Base-by-base conservation (phyloP, 352 stramenopile genomes). In the Globisporangium uncinulatum region DNA sequence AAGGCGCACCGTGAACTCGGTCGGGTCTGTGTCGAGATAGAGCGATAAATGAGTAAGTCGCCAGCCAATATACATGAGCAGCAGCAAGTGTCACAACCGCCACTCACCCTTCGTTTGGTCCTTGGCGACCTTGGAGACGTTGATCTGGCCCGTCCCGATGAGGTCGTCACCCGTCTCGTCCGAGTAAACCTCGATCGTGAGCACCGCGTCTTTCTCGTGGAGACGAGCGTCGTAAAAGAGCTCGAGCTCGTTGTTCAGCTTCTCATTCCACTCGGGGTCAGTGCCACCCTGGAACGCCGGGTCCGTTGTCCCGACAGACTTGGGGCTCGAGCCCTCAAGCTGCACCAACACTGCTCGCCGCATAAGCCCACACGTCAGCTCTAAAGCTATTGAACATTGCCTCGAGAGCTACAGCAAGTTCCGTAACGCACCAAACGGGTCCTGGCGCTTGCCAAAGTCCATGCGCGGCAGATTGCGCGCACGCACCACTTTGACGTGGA, bases 391-490 rank as follows among this genome's bases (percentile, higher is more conserved):
- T 2, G 47, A 9, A 36, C 11, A 50, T 29, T 4, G 4, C 24
- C 34, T 8, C 10, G 34, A 13, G 31, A 60, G 45, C 31, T 32
- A 43, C 9, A 37, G 39, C 39, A 7, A 7, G 13, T 7, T 14
- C 14, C 15, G 8, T 2, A 13, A 46, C 67, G 49, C 54, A 91
- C 80, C 83, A 44, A 90, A 78, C 2, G 83, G 83, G 61, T 91
- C 78, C 57, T 91, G 80, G 62, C 80, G 83, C 57, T 87, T 89
- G 66, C 79, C 78, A 63, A 87, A 90, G 70, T 90, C 77, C 73
- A 93, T 82, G 19, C 71, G 85, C 24, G 82, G 78, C 56, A 91
- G 59, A 57, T 82, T 84, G 21, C 61, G 62, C 34, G 76, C 81
- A 36, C 64, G 69, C 47, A 91, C 56, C 60, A 91, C 79, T 51